Base-by-base conservation (phyloP, 2,329 filamentous ascomycete genomes). In the Neodidymelliopsis sp. region DNA sequence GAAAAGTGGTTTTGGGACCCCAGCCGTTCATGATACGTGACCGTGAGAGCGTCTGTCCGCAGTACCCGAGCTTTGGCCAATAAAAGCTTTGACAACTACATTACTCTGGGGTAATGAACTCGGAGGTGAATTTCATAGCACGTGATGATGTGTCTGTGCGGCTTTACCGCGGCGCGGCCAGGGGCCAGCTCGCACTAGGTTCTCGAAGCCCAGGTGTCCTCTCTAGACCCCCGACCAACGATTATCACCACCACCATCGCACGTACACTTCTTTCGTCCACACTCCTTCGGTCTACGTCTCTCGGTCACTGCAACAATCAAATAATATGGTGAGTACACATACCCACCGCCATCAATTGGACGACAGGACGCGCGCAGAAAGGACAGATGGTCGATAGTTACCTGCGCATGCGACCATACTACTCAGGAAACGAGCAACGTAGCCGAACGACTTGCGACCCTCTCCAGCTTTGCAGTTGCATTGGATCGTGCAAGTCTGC, bases 1-100 rank as follows among this genome's bases (percentile, higher is more conserved):
- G 44, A 65, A 68, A 70, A 66, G 52, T 63, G 49, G 56, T 54
- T 60, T 60, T 46, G 42, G 49, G 37, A 41, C n/a, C 28, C 25
- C 8, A 8, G 18, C 23, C 5, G 16, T 31, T 33, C n/a, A 6
- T 7, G 20, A n/a, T 12, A 13, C 11, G 15, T 20, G 38, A 28
- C 10, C 10, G 10, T 19, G 6, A 13, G 9, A 38, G 15, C 25
- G 8, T 38, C 5, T 23, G 18, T 20, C 18, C 5, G 25, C 9
- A 12, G 16, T 11, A n/a, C n/a, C n/a, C n/a, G 24, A 30, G 30
- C 24, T 27, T 10, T 24, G 30, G 35, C 47, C 47, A 45, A 36
- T 41, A 29, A 40, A 44, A 30, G 23, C 29, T 30, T 27, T 11
- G 15, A 30, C 34, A 3, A 28, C 30, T 25, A 20, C 27, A 15